phyloP scores from a whole-genome alignment of 768 basidiomycete species.

The Pilatotrama ljubarskyi region DNA sequence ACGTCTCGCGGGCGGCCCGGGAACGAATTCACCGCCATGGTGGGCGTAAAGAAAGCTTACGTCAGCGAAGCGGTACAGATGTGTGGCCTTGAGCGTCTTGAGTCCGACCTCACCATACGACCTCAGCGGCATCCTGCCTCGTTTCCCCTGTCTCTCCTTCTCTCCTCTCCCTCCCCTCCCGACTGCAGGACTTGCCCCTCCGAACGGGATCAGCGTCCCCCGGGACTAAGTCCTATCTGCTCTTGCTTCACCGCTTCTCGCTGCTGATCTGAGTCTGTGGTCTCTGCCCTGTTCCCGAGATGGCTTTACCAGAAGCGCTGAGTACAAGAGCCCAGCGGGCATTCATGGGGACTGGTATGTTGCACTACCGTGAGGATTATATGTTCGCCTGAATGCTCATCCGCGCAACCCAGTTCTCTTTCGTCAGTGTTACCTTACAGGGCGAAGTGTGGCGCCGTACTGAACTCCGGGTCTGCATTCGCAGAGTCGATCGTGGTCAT shows the following conservation, averaged over 20 bases:
- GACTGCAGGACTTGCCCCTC: background rate
- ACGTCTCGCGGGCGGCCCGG: background rate
- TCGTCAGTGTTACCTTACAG: slow-evolving; percentile 48
- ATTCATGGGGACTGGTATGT: slow-evolving; percentile 71
- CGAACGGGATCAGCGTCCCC: background rate
- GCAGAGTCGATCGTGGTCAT: slow-evolving; percentile 77
- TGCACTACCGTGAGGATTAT: slow-evolving; percentile 2
- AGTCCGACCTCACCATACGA: background rate
- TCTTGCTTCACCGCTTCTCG: background rate
- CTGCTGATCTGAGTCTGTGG: background rate
- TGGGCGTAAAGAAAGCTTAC: background rate
- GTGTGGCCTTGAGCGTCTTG: slow-evolving; percentile 1
- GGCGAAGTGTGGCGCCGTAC: background rate
- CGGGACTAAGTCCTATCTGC: slow-evolving; percentile 12
- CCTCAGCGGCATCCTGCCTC: background rate
- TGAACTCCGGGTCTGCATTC: background rate
- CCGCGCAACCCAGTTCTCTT: slow-evolving; percentile 44
- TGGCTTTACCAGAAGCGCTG: slow-evolving; percentile 73
- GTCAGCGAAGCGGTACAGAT: slow-evolving; percentile 11
- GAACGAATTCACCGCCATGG: slow-evolving; percentile 1
- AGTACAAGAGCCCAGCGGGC: slow-evolving; percentile 71
- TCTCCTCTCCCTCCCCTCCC: slow-evolving; percentile 1
- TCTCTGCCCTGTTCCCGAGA: slow-evolving; percentile 32
- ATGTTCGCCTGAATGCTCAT: background rate
- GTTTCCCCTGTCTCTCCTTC: slow-evolving; percentile 3